Conservation (phyloP, 2,329 filamentous ascomycete species). For the Aspergillus novoparasiticus region DNA sequence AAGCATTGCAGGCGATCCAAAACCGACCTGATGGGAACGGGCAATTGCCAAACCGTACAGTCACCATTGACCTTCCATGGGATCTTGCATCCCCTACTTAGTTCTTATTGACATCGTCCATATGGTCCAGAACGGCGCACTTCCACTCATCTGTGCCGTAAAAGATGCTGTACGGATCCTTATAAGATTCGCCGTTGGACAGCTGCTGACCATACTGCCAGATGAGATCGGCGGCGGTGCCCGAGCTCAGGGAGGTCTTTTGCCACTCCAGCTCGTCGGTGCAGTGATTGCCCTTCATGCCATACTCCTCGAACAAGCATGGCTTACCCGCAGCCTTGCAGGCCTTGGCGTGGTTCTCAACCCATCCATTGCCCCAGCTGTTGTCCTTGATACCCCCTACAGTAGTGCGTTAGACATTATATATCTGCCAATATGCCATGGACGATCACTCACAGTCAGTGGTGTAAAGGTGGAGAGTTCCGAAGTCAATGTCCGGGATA, state of each 20-base stretch:
- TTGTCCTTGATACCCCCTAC: background rate
- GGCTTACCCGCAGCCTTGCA: background rate
- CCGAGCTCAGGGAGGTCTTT: background rate
- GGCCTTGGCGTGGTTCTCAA: background rate
- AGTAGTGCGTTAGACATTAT: background rate
- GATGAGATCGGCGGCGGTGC: background rate
- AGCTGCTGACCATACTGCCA: slow-evolving; percentile 3
- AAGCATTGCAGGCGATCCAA: background rate
- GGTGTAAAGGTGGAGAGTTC: slow-evolving; percentile 11
- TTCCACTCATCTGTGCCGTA: background rate
- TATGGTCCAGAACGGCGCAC: background rate
- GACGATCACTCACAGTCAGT: background rate
- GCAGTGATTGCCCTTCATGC: background rate
- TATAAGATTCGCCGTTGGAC: background rate
- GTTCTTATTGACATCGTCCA: background rate
- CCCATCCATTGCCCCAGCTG: background rate
- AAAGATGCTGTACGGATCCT: background rate
- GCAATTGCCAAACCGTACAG: background rate
- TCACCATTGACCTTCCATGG: background rate
- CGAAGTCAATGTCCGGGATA: slow-evolving; percentile 17
- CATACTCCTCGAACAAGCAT: background rate
- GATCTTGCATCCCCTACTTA: background rate
- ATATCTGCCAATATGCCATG: background rate
- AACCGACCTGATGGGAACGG: background rate
- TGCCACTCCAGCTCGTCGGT: background rate